Base-by-base conservation (phyloP, 768 basidiomycete species). In the Dictyophora rubrovolvata region DNA sequence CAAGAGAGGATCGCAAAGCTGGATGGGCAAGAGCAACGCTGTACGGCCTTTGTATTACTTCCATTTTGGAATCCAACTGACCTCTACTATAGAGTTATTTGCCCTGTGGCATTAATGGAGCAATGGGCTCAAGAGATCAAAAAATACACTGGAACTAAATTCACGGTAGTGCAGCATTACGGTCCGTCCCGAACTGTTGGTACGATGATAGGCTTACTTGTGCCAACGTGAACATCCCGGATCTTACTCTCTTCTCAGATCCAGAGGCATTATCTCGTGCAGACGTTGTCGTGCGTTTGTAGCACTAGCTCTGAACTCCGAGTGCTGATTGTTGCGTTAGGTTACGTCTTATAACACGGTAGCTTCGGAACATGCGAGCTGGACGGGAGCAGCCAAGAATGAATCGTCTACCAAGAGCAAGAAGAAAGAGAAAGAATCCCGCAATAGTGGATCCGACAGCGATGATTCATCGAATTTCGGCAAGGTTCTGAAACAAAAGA, bases 41-140 rank as follows among this genome's bases (percentile, higher is more conserved):
- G 88, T 89, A 67, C 36, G 85, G 69, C 17, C 34, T 48, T 49
- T 17, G 56, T 56, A 7, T 61, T 48, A 10, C 9, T 34, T 7
- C 9, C 3, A 1, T 33, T 62, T 20, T 2, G n/a, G 48, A 11
- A 60, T 28, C 22, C 34, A 28, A 50, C 18, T 48, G 37, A 36
- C 48, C 49, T 16, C 36, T 53, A 22, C 46, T 47, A 14, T 63
- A 94, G 95, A 17, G 87, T 98, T 37, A 74, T 97, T 33, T 89
- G 87, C 54, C 95, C 95, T 1, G 78, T 96, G 12, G 82, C 89
- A 14, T 81, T 99, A 12, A 84, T 96, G 56, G 79, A 80, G 12
- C 96, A 99, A 70, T 99, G 95, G 95, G 85, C 85, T 10, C 75
- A 81, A 8, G 95, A 99, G 69, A 83, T 93, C 50, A 69, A 79